Conservation (phyloP, 352 stramenopile genomes). For the Ophiocytium majus region DNA sequence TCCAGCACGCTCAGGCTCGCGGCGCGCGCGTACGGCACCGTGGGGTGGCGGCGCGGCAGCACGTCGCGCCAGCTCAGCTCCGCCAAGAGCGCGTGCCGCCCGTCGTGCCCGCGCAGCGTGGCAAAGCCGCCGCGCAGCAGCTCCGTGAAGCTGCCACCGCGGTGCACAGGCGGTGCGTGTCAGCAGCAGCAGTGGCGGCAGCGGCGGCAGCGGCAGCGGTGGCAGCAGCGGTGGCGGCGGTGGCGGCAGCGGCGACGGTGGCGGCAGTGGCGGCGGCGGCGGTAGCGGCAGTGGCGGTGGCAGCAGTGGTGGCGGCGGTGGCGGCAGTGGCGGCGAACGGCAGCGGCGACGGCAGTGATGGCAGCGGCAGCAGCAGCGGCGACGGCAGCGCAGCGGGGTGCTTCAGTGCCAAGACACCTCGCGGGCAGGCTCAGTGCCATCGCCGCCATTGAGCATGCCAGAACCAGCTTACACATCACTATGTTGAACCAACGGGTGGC, state of each 20-base stretch:
- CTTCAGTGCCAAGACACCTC: too few relatives aligned
- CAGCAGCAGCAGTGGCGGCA: not conserved
- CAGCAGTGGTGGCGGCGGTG: too few relatives aligned
- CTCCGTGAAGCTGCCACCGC: conserved; percentile 22
- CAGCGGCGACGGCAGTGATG: too few relatives aligned
- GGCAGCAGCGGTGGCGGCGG: not conserved
- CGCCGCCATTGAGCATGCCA: too few relatives aligned
- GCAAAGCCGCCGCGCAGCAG: conserved; percentile 23
- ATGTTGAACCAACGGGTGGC: too few relatives aligned
- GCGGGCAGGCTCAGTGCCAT: too few relatives aligned
- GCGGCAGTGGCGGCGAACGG: too few relatives aligned
- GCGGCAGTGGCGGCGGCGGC: too few relatives aligned
- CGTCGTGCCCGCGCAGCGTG: conserved; percentile 32
- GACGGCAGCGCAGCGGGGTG: too few relatives aligned
- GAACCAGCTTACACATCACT: too few relatives aligned
- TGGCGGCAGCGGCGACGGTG: not conserved
- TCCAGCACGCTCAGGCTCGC: conserved; percentile 78
- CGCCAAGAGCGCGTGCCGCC: conserved; percentile 28
- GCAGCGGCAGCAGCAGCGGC: too few relatives aligned
- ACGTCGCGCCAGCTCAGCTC: conserved; percentile 47
- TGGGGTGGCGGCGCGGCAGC: conserved; percentile 33
- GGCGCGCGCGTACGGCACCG: conserved; percentile 69
- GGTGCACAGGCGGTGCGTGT: not conserved
- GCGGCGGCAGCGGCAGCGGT: not conserved
- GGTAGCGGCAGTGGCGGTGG: too few relatives aligned